These are phyloP conservation scores for Ceratobasidium sp. DNA, from an alignment of 1,284 basidiomycete species.

Conservation along the genomic window DNA sequence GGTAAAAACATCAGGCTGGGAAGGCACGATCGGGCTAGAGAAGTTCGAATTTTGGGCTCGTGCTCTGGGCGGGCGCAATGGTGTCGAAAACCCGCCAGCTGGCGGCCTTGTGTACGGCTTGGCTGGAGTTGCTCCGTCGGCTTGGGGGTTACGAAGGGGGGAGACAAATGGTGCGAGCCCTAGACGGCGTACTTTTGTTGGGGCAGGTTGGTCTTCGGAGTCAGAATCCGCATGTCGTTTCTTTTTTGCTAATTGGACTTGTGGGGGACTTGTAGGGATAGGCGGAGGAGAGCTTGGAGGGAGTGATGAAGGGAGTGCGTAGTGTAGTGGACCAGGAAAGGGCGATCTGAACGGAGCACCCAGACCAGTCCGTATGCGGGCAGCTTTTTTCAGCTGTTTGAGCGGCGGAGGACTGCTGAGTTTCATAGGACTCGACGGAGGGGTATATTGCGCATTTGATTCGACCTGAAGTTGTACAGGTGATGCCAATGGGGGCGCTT, in stretches of 20 bases:
- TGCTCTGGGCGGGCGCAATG: constrained; percentile 2
- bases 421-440: constrained; percentile 38
- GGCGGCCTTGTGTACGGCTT: background rate
- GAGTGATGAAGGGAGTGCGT: constrained; percentile 32
- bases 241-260: constrained; percentile 9
- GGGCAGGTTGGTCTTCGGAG: background rate
- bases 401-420: constrained; percentile 35
- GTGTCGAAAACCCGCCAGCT: constrained; percentile 31
- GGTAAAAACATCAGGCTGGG: constrained; percentile 28
- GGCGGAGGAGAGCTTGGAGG: constrained; percentile 17
- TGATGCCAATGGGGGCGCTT: constrained; percentile 13
- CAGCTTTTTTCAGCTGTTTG: constrained; percentile 21
- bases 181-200: constrained; percentile 12
- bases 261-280: constrained; percentile 30
- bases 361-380: constrained; percentile 7
- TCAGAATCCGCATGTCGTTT: constrained; percentile 3
- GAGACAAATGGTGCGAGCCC: constrained; percentile 43
- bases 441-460: constrained; percentile 31
- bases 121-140: background rate
- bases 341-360: constrained; percentile 28
- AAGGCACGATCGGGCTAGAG: constrained; percentile 20
- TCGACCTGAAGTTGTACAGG: constrained; percentile 20
- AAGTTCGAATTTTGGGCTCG: constrained; percentile 2
- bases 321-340: constrained; percentile 21
- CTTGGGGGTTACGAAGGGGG: constrained; percentile 35